A percentile compares a stretch with the other conserved stretches of the same genome.
Evolutionary conservation across 202 grass and related monocot species (phyloP).

Genomic region (Bolboschoenoplectus hybrid): DNA sequence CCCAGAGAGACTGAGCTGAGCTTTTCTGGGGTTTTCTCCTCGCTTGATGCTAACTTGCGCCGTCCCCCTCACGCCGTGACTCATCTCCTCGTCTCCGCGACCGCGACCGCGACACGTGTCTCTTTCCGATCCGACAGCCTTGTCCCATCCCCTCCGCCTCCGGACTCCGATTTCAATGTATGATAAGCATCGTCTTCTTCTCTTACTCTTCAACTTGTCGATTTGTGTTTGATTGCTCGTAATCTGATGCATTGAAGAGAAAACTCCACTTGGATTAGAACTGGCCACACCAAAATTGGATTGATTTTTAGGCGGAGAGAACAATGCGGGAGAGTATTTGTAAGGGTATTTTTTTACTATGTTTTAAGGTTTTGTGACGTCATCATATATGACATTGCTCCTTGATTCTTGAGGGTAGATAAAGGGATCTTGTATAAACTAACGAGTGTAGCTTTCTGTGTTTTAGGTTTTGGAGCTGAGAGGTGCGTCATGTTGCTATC

Average conservation of each 20-base stretch:
- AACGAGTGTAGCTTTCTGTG: not conserved
- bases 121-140: not conserved
- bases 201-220: not conserved
- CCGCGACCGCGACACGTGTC: not conserved
- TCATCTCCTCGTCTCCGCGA: not conserved
- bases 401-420: not conserved
- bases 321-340: not conserved
- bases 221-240: not conserved
- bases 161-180: not conserved
- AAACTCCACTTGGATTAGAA: not conserved
- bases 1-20: not conserved
- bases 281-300: not conserved
- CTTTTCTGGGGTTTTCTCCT: not conserved
- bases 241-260: too few species aligned
- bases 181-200: not conserved
- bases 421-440: not conserved
- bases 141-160: not conserved
- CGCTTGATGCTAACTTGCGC: not conserved
- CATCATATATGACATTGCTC: not conserved
- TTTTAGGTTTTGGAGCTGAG: slow-evolving; percentile 24
- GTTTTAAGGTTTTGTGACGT: not conserved
- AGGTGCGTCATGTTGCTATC: not conserved
- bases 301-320: not conserved
- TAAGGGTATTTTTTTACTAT: not conserved
- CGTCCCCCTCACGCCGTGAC: not conserved